Base-by-base conservation (phyloP, 768 basidiomycete species). In the Gloeopeniophorella convolvens region DNA sequence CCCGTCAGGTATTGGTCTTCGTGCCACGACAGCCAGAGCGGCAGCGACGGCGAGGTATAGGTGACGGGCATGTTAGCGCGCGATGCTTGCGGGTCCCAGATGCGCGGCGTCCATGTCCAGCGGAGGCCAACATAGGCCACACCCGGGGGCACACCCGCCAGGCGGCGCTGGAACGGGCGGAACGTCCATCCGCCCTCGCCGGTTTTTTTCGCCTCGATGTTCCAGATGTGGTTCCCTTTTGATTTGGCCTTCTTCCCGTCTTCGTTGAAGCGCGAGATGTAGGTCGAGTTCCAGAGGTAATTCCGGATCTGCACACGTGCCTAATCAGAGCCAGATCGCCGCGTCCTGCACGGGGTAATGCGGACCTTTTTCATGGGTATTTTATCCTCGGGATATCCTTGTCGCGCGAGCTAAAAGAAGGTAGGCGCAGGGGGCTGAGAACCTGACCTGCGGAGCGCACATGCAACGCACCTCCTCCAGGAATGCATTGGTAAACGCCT, bases 171-270 rank as follows among this genome's bases (percentile, higher is more conserved):
- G 70, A 95, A 96, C 11, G 89, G 83, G 43, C 90, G 78, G 70
- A 95, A 96, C 45, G 80, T 75, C 92, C 92, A 97, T 56, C 77
- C 71, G 34, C 84, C 79, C 41, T 87, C 87, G 20, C 71, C 71
- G 20, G 70, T 63, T 66, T 89, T 94, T 70, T 80, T 89, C n/a
- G 92, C 95, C 61, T 97, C 91, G 43, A 98, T 86, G 62, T 92
- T 94, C 95, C 95, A 99, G 58, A 97, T 96, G 62, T 98, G 95
- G 69, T 99, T 99, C 40, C 95, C 95, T 72, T 96, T 96, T 46
- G 91, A 94, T 69, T 99, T 99, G 20, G 94, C 89, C 70, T 99
- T 99, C 69, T 97, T 97, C 30, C 95, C 95, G 65, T 98, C 95
- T 62, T 97, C 92, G 65, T 99, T 99, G 74, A 94, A 98, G 26